Evolutionary conservation across 106 monocot species (phyloP).

Genomic region (Allium sativum): DNA sequence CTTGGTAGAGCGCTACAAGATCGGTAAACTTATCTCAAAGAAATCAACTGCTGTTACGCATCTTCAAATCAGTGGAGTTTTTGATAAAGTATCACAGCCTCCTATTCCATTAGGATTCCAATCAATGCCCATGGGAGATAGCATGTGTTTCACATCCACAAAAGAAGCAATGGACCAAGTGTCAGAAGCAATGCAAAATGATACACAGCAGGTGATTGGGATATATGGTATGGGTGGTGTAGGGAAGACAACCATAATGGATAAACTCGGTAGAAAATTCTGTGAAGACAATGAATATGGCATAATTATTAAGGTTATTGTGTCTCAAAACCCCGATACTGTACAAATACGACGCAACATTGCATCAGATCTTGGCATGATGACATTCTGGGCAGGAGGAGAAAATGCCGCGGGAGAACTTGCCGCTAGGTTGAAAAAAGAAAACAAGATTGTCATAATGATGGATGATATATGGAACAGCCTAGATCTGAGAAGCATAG

Average conservation of each 20-base stretch:
- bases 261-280: background rate
- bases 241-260: too few species aligned
- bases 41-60: background rate
- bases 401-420: constrained; percentile 4
- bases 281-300: constrained; percentile 14
- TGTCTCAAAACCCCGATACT: constrained; percentile 21
- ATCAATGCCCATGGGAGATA: constrained; percentile 6
- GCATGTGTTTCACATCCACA: too few species aligned
- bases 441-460: constrained; percentile 24
- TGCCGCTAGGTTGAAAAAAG: constrained; percentile 15
- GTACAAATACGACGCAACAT: constrained; percentile 11
- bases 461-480: constrained; percentile 18
- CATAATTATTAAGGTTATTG: constrained; percentile 11
- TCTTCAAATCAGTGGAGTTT: constrained; percentile 2
- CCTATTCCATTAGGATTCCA: constrained; percentile 1
- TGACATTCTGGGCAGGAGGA: background rate
- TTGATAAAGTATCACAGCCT: background rate
- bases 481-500: too few species aligned
- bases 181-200: constrained; percentile 11
- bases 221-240: constrained; percentile 4
- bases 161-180: constrained; percentile 9
- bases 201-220: constrained; percentile 12
- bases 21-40: constrained; percentile 14
- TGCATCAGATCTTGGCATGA: constrained; percentile 14
- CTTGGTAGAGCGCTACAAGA: too few species aligned